These are phyloP conservation scores for Clarireedia paspali DNA, from an alignment of 2,329 filamentous ascomycete species.

Conservation along the genomic window DNA sequence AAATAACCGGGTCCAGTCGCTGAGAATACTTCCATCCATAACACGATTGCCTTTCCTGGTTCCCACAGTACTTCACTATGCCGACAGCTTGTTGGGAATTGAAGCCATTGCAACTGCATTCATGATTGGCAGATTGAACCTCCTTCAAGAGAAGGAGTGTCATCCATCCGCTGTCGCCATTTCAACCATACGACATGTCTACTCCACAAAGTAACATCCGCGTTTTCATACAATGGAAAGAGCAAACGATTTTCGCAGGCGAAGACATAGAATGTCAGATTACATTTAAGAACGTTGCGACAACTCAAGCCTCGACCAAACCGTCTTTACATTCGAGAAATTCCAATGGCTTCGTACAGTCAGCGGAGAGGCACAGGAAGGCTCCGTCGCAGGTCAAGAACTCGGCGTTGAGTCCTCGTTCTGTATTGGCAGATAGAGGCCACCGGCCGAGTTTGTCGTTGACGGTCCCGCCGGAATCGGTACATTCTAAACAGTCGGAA, in stretches of 20 bases:
- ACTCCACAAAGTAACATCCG: constrained; percentile 67
- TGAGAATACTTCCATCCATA: no score
- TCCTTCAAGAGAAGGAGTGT: constrained; percentile 27
- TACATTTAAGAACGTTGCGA: constrained; percentile 78
- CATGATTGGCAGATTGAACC: constrained; percentile 26
- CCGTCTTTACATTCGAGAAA: constrained; percentile 20
- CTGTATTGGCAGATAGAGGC: constrained; percentile 37
- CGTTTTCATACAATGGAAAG: constrained; percentile 92
- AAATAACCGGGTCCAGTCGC: no score
- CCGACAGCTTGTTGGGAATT: constrained; percentile 12
- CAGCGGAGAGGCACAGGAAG: constrained; percentile 25
- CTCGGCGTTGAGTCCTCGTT: constrained; percentile 41
- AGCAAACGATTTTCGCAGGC: constrained; percentile 90
- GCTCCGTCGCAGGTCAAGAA: constrained; percentile 31
- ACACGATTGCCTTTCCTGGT: no score
- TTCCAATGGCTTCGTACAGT: constrained; percentile 20
- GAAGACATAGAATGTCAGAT: constrained; percentile 94
- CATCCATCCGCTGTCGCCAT: constrained; percentile 4
- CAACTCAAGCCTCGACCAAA: constrained; percentile 16
- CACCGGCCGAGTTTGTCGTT: constrained; percentile 64
- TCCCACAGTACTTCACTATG: constrained; percentile 19
- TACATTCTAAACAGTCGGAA: constrained; percentile 12
- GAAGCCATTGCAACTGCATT: constrained; percentile 19
- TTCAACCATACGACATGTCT: constrained; percentile 25
- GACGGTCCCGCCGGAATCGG: constrained; percentile 37